phyloP scores from a whole-genome alignment of 352 stramenopile species.

The Pythium insidiosum region DNA sequence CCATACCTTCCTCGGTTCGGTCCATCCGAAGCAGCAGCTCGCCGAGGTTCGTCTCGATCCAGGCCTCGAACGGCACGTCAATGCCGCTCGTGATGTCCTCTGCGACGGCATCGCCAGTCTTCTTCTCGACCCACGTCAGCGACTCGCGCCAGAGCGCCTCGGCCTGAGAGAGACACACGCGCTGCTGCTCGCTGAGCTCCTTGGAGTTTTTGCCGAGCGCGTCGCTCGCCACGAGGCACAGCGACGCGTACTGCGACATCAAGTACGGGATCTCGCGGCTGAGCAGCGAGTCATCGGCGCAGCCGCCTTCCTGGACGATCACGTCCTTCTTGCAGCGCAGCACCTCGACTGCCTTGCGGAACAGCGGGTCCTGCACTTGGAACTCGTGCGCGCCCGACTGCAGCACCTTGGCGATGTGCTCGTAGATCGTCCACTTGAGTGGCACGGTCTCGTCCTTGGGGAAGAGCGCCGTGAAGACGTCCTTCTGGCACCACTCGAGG shows the following conservation, averaged over 20 bases:
- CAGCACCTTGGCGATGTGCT: constrained; percentile 48
- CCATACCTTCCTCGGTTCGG: constrained; percentile 55
- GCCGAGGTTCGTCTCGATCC: constrained; percentile 61
- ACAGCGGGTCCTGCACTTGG: constrained; percentile 47
- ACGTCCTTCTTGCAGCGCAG: constrained; percentile 56
- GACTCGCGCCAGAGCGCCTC: constrained; percentile 66
- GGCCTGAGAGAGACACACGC: constrained; percentile 46
- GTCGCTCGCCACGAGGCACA: constrained; percentile 40
- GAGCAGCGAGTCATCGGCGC: constrained; percentile 34
- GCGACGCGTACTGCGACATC: constrained; percentile 55
- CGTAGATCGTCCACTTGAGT: constrained; percentile 67
- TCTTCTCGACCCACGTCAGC: constrained; percentile 51
- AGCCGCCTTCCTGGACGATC: constrained; percentile 21
- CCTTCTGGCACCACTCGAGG: constrained; percentile 46
- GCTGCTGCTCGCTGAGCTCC: constrained; percentile 30
- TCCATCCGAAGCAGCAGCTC: constrained; percentile 55
- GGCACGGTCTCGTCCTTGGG: constrained; percentile 52
- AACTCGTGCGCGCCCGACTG: constrained; percentile 26
- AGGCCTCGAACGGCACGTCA: constrained; percentile 53
- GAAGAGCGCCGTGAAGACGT: constrained; percentile 39
- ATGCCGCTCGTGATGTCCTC: constrained; percentile 43
- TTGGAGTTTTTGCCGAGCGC: constrained; percentile 19
- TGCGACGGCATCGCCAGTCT: constrained; percentile 24
- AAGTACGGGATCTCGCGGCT: constrained; percentile 65
- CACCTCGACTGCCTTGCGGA: constrained; percentile 44